Base-by-base conservation (phyloP, 805 yeast species). In the Limtongozyma cylindracea region DNA sequence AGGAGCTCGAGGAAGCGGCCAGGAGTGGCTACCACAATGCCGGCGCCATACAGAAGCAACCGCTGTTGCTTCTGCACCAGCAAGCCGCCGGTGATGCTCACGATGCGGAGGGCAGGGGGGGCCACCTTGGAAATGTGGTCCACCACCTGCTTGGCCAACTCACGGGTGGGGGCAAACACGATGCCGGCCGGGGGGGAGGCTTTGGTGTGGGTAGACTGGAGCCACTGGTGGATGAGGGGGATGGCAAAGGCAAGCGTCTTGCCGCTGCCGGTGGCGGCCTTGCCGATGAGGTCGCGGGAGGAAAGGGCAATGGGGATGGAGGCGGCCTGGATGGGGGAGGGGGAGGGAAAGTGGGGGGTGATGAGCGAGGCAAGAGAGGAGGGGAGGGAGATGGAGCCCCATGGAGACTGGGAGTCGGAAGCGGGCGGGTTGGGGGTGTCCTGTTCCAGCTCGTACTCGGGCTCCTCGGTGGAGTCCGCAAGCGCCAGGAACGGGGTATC, bases 181-280 rank as follows among this genome's bases (percentile, higher is more conserved):
- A 88, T 49, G 4, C 80, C 96, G 4, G 65, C 48, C 3, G 92
- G 82, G 12, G 54, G 35, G 10, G 34, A 39, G 3, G 32, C 25
- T 6, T 5, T 6, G 5, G 12, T 18, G 5, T 8, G 5, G 11
- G 65, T 32, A 26, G 61, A 58, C 27, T n/a, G n/a, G n/a, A n/a
- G n/a, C n/a, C n/a, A n/a, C n/a, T 55, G 61, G 37, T 84, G 93
- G 27, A 88, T 42, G 14, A 91, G 69, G 7, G 98, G 95, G 13
- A 88, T 62, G 20, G 94, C 94, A 41, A 77, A 88, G 0, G 98
- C 99, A 26, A 82, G 50, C 0, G 98, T 88, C 40, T 88, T 88
- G 55, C 98, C 98, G 1, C 93, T 76, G 40, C 98, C 98, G 1
- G 98, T 88, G 8, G 88, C 71, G 10, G 98, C 98, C 38, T 88